Base-by-base conservation (phyloP, 495 filamentous ascomycete species). In the Astrothelium macrocarpum region DNA sequence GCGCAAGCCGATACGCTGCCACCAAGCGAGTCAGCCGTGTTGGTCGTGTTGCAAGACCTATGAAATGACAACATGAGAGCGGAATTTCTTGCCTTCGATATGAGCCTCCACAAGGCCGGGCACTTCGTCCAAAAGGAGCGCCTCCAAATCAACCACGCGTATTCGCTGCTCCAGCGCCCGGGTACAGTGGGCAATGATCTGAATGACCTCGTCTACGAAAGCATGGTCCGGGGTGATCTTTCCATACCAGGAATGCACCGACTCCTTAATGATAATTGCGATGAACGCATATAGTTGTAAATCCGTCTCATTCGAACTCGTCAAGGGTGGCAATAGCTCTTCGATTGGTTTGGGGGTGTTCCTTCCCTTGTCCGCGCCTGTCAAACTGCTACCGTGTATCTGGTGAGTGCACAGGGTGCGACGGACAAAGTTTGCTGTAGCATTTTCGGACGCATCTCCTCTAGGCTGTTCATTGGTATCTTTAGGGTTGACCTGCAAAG, bases 271-370 rank as follows among this genome's bases (percentile, higher is more conserved):
- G 65, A 97, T 84, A 62, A 96, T 86, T 36, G 94, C 87, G 61
- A 98, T 81, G 29, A 97, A 80, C 14, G 90, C 94, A 71, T 97
- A 98, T 32, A 98, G 81, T 72, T 98, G 88, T 64, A 90, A 76
- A 71, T 98, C 94, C 64, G 96, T 84, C 64, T 91, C 90, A 72
- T 96, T 94, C 63, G 88, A 90, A 75, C 90, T 92, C 66, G 94
- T 96, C 67, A 98, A 82, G 25, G 91, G 91, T 39, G 93, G 94
- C 45, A 98, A 75, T 31, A 96, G 78, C 66, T 92, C 90, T 59
- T 93, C 84, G 63, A 95, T 78, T 62, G 86, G 78, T 66, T 75
- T 79, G 23, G 79, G 74, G 25, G 78, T 78, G 31, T 73, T 76
- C 32, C 72, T 46, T 20, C 65, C 68, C 64, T 70, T 70, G 45